Base-by-base conservation (phyloP, 768 basidiomycete genomes). In the Suillus luteus region DNA sequence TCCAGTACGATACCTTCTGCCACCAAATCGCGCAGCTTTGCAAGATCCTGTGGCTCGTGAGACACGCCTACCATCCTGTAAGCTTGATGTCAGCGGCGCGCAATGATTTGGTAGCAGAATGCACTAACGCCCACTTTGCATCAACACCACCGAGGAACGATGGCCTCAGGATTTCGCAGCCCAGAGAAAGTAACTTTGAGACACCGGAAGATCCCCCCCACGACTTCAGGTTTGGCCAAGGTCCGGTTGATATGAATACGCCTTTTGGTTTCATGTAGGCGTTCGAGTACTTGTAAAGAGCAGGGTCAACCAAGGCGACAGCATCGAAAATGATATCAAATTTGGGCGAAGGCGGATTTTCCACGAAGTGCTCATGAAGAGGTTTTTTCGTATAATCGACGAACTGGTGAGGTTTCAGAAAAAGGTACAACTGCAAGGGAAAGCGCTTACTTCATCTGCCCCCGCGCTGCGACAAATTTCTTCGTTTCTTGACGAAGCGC, bases 251-350 rank as follows among this genome's bases (percentile, higher is more conserved):
- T 55, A 88, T 70, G 68, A 84, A 91, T 17, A 75, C 64, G 0
- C 88, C 86, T 19, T 80, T 79, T 0, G 82, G 82, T 10, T 65
- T 72, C 40, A 90, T 77, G 68, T 88, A 92, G 5, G 77, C 72
- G n/a, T 76, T 76, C 52, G 81, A 85, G 55, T 79, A 63, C 3
- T 76, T 75, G 69, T 83, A 92, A 11, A 92, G 68, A 1, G 78
- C 69, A 2, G 82, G 77, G 63, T 86, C 82, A 2, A 76, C 68
- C 12, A 80, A 68, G 0, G 84, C 89, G 17, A 80, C 84, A 1
- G 86, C 82, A 64, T 92, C 90, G 46, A 87, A 75, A 38, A 92
- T 76, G 51, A 85, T 77, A 52, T 89, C 78, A 67, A 83, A 91
- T 64, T 81, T 84, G 0, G 82, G 78, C 0, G 78, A 69, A 1